Percentiles rank a stretch among this genome's conserved stretches.
Conservation (phyloP, 2,329 filamentous ascomycete genomes). For the Colletotrichum lupini region DNA sequence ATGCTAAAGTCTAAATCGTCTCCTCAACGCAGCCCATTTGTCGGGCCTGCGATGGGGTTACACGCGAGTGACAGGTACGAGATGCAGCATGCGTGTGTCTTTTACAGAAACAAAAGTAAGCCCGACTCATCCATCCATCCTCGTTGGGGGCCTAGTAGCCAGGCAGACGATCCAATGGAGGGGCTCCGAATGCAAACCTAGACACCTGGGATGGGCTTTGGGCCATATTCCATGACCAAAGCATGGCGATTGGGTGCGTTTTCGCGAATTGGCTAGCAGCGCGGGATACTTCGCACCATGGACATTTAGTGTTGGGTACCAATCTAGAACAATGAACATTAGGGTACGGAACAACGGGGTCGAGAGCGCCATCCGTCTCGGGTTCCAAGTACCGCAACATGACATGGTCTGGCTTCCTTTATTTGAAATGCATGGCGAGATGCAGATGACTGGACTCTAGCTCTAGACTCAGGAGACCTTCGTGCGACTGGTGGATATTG, state of each 20-base stretch:
- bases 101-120: neutral
- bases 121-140: neutral
- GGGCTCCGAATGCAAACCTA: neutral
- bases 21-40: conserved; percentile 1
- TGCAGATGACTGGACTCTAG: conserved; percentile 1
- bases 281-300: conserved; percentile 7
- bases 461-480: neutral
- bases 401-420: conserved; percentile 3
- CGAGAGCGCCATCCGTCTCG: conserved; percentile 19
- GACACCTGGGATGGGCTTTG: neutral
- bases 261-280: neutral
- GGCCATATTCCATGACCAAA: neutral
- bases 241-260: neutral
- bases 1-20: conserved; percentile 6
- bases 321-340: neutral
- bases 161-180: conserved; percentile 17
- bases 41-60: conserved; percentile 20
- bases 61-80: conserved; percentile 21
- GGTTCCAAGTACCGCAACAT: neutral
- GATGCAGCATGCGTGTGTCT: neutral
- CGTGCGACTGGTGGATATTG: conserved; percentile 33
- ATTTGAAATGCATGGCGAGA: conserved; percentile 6
- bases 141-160: too few relatives aligned
- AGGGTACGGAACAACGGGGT: neutral
- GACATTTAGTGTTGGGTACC: neutral